Conservation (phyloP, 345 rosid species). For the Cardiospermum halicacabum region DNA sequence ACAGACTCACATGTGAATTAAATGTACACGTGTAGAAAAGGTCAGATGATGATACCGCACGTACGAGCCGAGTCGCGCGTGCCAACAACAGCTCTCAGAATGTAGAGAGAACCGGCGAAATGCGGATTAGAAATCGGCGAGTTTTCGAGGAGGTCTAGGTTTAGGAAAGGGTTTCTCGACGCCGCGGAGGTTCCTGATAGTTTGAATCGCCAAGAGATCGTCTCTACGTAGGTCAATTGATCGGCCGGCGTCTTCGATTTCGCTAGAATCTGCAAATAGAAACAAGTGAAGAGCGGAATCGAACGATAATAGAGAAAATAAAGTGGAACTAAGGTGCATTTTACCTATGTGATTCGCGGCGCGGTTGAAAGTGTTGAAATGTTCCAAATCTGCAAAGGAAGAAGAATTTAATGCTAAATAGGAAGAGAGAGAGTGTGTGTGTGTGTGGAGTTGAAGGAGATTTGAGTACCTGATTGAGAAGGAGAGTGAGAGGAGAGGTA, state of each 20-base stretch:
- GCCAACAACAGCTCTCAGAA: neutral
- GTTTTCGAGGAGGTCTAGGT: slow-evolving; percentile 61
- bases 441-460: slow-evolving; percentile 6
- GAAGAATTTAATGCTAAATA: neutral
- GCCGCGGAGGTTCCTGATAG: slow-evolving; percentile 67
- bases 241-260: slow-evolving; percentile 31
- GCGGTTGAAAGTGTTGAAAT: slow-evolving; percentile 59
- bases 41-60: slow-evolving; percentile 1
- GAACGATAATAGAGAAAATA: neutral
- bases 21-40: slow-evolving; percentile 18
- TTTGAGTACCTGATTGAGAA: slow-evolving; percentile 53
- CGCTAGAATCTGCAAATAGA: slow-evolving; percentile 24
- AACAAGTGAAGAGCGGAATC: neutral
- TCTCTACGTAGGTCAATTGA: slow-evolving; percentile 33
- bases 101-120: slow-evolving; percentile 2
- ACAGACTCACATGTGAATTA: slow-evolving; percentile 32
- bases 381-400: slow-evolving; percentile 64
- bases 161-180: slow-evolving; percentile 29
- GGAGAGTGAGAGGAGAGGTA: slow-evolving; percentile 81
- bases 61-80: slow-evolving; percentile 5
- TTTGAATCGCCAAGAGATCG: slow-evolving; percentile 52
- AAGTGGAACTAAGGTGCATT: slow-evolving; percentile 36
- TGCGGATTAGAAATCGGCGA: slow-evolving; percentile 49
- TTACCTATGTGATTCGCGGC: slow-evolving; percentile 47
- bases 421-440: neutral